Base-by-base conservation (phyloP, 202 grass and related monocot species). In the Panicum virgatum region DNA sequence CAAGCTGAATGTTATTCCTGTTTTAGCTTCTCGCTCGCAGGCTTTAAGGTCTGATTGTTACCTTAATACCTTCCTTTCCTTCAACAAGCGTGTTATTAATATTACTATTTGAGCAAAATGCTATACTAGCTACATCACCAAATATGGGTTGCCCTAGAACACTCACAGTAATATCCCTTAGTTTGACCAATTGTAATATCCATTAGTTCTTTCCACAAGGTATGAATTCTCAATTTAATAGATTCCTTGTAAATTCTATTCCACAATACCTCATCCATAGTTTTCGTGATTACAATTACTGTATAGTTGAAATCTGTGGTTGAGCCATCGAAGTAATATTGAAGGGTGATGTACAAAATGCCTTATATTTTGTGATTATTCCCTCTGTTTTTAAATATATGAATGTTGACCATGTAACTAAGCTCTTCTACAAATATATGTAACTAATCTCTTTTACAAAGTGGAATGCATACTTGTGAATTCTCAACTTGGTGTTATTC, bases 21-120 rank as follows among this genome's bases (percentile, higher is more conserved):
- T 92, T 78, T 80, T 95, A 60, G 90, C 90, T 69, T 90, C 90
- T 47, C 73, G 87, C 57, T 95, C 88, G 30, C 93, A 95, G 79
- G 90, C 93, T 13, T 86, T 90, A 81, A 92, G 92, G 92, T 92
- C 29, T 66, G 15, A 51, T 27, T 37, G 37, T 72, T 88, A 60
- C 72, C 32, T 65, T 26, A 73, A 14, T 48, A 26, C 25, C 77
- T 26, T 52, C 50, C 58, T 53, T 25, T 63, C 57, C 69, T 76
- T 70, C 78, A 26, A 20, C 47, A 46, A 18, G 36, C 64, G 37
- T 65, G 32, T 52, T 76, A 79, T 76, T 77, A 48, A 64, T 58
- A 58, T 58, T 23, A 58, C 56, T 58, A 5, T 59, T 82, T 44
- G 25, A 70, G 7, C 54, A 71, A 82, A 76, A 16, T 70, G 11